Evolutionary conservation across 148 eudicot species (phyloP).

Genomic region (Simmondsia chinensis): DNA sequence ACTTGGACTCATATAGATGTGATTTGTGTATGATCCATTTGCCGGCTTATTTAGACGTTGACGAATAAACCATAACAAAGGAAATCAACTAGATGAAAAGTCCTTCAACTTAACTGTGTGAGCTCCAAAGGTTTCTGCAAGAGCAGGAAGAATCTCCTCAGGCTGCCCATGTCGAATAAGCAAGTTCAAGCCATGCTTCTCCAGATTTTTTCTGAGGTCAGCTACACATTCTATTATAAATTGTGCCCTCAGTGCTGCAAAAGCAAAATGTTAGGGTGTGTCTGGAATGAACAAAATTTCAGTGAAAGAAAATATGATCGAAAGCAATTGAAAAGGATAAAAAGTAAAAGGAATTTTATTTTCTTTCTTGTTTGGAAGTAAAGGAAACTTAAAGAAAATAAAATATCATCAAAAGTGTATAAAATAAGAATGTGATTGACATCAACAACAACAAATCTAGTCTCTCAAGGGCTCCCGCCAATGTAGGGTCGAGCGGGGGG

Average conservation of each 20-base stretch:
- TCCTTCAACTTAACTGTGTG: constrained; percentile 56
- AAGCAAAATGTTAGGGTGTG: not conserved
- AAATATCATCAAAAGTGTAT: too few relatives aligned
- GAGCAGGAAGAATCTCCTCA: constrained; percentile 63
- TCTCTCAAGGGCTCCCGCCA: too few relatives aligned
- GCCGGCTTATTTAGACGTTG: too few relatives aligned
- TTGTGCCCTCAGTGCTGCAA: constrained; percentile 66
- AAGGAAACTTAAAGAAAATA: too few relatives aligned
- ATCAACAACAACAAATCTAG: too few relatives aligned
- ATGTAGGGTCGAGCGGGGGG: too few relatives aligned
- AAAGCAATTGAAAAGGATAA: not conserved
- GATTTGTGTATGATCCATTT: too few relatives aligned
- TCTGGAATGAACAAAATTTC: not conserved
- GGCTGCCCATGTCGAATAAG: constrained; percentile 75
- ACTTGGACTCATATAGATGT: too few relatives aligned
- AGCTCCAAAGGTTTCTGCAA: constrained; percentile 57
- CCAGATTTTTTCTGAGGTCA: constrained; percentile 68
- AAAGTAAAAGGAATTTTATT: not conserved
- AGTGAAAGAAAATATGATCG: not conserved
- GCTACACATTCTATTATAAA: constrained; percentile 73
- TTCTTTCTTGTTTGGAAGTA: too few relatives aligned
- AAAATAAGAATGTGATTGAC: too few relatives aligned
- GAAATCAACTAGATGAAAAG: not conserved
- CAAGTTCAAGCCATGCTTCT: constrained; percentile 56
- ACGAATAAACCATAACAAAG: too few relatives aligned